Conservation (phyloP, 208 protist genomes). For the Spongospora subterranea region DNA sequence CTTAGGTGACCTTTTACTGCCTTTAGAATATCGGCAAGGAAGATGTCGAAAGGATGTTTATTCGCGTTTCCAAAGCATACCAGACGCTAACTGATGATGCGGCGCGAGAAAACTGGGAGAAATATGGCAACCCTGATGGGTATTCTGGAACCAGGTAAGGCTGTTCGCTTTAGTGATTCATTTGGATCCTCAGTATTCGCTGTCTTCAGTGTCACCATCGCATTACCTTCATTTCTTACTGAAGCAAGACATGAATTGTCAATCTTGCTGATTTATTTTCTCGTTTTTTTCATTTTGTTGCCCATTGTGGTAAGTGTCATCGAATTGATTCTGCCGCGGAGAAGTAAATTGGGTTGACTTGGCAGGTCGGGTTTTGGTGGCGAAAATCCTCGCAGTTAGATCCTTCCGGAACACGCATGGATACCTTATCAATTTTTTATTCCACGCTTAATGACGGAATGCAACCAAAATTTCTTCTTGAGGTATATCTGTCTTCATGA, state of each 20-base stretch:
- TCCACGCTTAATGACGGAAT: conserved; percentile 27
- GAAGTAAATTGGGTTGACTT: not conserved
- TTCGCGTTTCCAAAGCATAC: conserved; percentile 62
- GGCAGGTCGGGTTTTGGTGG: conserved; percentile 31
- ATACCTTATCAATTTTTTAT: conserved; percentile 45
- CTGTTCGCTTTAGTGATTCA: not conserved
- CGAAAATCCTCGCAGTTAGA: not conserved
- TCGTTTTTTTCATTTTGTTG: conserved; percentile 61
- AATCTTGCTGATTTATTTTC: conserved; percentile 62
- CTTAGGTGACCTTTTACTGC: not conserved
- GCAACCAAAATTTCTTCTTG: conserved; percentile 48
- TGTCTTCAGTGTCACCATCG: conserved; percentile 60
- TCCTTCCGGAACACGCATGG: conserved; percentile 40
- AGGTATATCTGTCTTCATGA: too few relatives aligned
- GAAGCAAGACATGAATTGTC: conserved; percentile 24
- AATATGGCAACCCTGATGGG: conserved; percentile 65
- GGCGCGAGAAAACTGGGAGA: conserved; percentile 58
- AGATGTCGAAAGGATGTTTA: conserved; percentile 45
- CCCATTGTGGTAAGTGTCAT: conserved; percentile 49
- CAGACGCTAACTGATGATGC: conserved; percentile 61
- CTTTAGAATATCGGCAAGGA: not conserved
- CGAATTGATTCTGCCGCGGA: conserved; percentile 4
- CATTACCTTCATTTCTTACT: conserved; percentile 57
- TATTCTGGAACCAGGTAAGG: conserved; percentile 58
- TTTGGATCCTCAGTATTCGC: not conserved